Evolutionary conservation across 2,329 filamentous ascomycete genomes (phyloP), one percentile per base, ranked within the genome.

Genomic region (Botrytis paeoniae): DNA sequence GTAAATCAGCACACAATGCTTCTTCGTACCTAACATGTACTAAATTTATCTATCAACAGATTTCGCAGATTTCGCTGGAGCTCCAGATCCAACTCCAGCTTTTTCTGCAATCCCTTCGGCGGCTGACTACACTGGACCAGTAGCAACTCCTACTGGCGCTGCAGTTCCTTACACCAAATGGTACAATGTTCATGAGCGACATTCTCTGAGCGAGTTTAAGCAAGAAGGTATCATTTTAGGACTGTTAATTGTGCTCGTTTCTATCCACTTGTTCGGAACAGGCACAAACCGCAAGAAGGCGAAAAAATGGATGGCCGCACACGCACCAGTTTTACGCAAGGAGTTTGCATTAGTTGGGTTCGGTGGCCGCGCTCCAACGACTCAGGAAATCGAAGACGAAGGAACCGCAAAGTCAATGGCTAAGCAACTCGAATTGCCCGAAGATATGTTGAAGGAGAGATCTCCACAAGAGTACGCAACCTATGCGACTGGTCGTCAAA

Each of bases 161-260:
- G 83, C 81, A 61, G 84, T 86, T 39, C 92, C 93, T 22, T 98
- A 92, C 83, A 97, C 94, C 69, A 94, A 93, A 86, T 99, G 96
- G 96, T 99, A 98, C 85, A 94, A 94, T 73, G 86, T 98, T 75
- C 96, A 97, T 88, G 95, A 98, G 88, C 94, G 96, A 80, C 91
- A 95, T 80, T 90, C 90, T 39, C 85, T 91, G 74, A 87, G 87
- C 80, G 96, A 99, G 82, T 99, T 99, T 87, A 90, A 90, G 84
- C 88, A 91, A 79, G 96, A 99, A 85, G 92, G 93, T 74, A 85
- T 94, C 81, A 92, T 99, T 79, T 84, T 98, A 74, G 88, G 89
- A 48, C 86, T 94, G 80, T 89, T 98, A 78, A 80, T 91, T 71
- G 77, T 97, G 70, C 88, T 98, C 76, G 86, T 98, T 76, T 81